These are phyloP conservation scores for Rhododendron vialii DNA, from an alignment of 148 eudicot genomes.

Conservation along the genomic window DNA sequence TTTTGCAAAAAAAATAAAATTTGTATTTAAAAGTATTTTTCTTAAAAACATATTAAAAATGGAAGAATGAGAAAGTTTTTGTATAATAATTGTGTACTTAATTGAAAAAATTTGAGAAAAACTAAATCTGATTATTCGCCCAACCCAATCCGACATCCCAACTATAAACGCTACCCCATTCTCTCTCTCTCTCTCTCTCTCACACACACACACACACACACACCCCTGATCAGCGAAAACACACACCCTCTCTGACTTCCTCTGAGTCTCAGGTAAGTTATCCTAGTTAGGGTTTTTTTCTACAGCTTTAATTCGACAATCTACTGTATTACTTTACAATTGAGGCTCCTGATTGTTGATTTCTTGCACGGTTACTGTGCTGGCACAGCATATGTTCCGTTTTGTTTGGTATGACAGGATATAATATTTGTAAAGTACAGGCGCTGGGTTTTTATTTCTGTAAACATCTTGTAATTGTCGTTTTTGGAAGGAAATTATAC, in stretches of 20 bases:
- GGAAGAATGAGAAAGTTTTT: too few relatives aligned
- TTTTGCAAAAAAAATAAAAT: too few relatives aligned
- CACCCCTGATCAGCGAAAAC: background rate
- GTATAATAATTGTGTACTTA: too few relatives aligned
- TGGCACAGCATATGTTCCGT: too few relatives aligned
- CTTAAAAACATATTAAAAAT: too few relatives aligned
- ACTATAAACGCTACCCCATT: too few relatives aligned
- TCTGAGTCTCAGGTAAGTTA: conserved; percentile 5
- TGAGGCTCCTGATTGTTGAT: background rate
- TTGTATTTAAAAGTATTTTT: too few relatives aligned
- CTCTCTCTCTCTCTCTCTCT: background rate
- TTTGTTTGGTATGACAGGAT: too few relatives aligned
- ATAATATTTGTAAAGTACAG: too few relatives aligned
- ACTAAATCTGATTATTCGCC: too few relatives aligned
- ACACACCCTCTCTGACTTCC: background rate
- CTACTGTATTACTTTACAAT: background rate
- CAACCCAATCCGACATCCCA: too few relatives aligned
- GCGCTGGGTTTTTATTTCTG: background rate
- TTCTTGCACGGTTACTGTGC: background rate
- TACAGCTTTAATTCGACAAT: background rate
- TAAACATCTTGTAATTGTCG: background rate
- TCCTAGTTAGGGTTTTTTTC: background rate
- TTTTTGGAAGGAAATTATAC: background rate
- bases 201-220: background rate
- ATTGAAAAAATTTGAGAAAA: too few relatives aligned